Base-by-base conservation (phyloP, 2,329 filamentous ascomycete species). In the Coniochaeta sp. region DNA sequence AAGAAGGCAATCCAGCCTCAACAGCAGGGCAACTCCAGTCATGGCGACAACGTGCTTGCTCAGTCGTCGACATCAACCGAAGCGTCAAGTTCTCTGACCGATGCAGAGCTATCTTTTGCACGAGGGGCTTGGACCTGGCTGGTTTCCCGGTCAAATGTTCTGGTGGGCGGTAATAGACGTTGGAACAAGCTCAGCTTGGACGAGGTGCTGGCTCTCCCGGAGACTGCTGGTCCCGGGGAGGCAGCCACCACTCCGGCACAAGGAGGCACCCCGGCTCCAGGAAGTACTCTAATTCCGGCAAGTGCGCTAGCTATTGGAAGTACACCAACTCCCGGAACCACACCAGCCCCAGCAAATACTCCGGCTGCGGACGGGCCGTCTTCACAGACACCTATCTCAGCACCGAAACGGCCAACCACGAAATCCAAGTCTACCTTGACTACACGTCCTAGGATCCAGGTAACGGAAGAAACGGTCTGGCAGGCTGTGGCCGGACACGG, bases 401-500 rank as follows among this genome's bases (percentile, higher is more conserved):
- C 17, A 32, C 58, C 38, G 59, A 65, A 17, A 34, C 60, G 38
- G 47, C 47, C 24, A 28, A 14, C 14, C 12, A 38, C 28, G 17
- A 56, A 36, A 26, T 16, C 54, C 16, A 56, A 38, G 30, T n/a
- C n/a, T n/a, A 14, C 17, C 54, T 24, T 52, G 14, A 52, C 54
- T 36, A 36, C 30, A 8, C 63, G 67, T 6, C 73, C 72, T 2
- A 68, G 72, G 17, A 67, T 87, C 1, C 78, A 77, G 60, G 78
- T 82, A 16, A 79, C 81, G 0, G 79, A 85, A 63, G 78, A 81
- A 55, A 79, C 79, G 4, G 78, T 85, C 68, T 88, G 85, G 85
- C 78, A 81, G 67, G 79, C 79, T 3, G 72, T 88, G 55, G 80
- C 84, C 24, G 84, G 84, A 14, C 85, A 88, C 68, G 77, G 78